Evolutionary conservation across 2,329 filamentous ascomycete genomes (phyloP), one percentile per base, ranked within the genome.

Genomic region (Ceratocystis destructans): DNA sequence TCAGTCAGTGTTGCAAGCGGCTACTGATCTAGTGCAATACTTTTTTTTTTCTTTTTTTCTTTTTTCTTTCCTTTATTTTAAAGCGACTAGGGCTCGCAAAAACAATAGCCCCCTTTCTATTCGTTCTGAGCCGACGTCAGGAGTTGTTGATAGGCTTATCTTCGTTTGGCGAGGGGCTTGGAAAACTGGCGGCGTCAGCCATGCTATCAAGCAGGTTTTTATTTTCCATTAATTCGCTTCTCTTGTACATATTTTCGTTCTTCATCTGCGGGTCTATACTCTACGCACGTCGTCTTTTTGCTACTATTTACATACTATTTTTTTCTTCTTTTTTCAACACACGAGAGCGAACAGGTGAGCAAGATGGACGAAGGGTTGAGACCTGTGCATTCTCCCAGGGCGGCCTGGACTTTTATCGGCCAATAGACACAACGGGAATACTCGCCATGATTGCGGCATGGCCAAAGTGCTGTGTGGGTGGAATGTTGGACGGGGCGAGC

Each of bases 151-250:
- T 31, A 17, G 15, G 3, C 53, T 55, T 25, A 8, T 55, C 25
- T 57, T 57, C 3, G 10, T 33, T 28, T 57, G 53, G 53, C 22
- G 10, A 22, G 48, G 7, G 48, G 3, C 6, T 22, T 48, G 48
- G n/a, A 12, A 22, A 20, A 50, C 5, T 20, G 17, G 17, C 17
- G 20, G 17, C 7, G 48, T 20, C 6, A 8, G 48, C 22, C 5
- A 22, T 50, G 48, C 20, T 64, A 17, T 53, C n/a, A 15, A 64
- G 44, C 45, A 44, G 17, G 41, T 25, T 66, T 55, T 65, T n/a
- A 62, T 65, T 65, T 66, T 55, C 57, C 12, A 59, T 64, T 65
- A 53, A 37, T 15, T 45, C 25, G 46, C 45, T n/a, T 61, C 65
- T 48, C n/a, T 41, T 48, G 61, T 63, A 63, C 61, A 63, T 63